Base-by-base conservation (phyloP, 2,329 filamentous ascomycete species). In the Botrytis cinerea region DNA sequence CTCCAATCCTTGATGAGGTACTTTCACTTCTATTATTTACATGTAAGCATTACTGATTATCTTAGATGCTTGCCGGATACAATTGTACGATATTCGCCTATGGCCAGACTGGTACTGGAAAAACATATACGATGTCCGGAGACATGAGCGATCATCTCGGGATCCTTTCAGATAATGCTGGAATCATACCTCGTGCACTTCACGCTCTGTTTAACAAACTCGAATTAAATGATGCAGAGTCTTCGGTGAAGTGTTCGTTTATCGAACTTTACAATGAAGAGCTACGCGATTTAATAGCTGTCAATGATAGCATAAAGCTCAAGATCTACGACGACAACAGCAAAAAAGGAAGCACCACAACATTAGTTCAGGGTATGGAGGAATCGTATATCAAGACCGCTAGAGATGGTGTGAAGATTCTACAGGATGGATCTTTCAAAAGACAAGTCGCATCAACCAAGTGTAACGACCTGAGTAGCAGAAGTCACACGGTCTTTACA, bases 41-140 rank as follows among this genome's bases (percentile, higher is more conserved):
- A 45, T 51, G 32, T 28, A 28, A 54, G 25, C 35, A 35, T 69
- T 59, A 28, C 75, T 77, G 16, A 78, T 72, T 40, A 60, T 63
- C 38, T 38, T 78, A 97, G 94, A 97, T 98, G 87, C 88, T 99
- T 60, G 88, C 91, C 38, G 96, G 96, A 70, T 98, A 93, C 84
- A 99, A 99, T 82, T 99, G 96, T 84, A 99, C 96, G 8, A 97
- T 99, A 74, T 99, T 99, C 79, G 96, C 96, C 48, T 99, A 99
- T 82, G 96, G 96, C 40, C 96, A 99, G 82, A 99, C 96, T 0
- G 96, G 96, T 62, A 99, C 96, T 0, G 96, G 96, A 78, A 99
- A 99, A 83, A 99, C 96, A 22, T 99, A 99, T 83, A 99, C 96
- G 38, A 99, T 99, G 96, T 97, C 95, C 0, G 96, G 96, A 72